Evolutionary conservation across 1,139 yeast species (phyloP), one percentile per base, ranked within the genome.

Genomic region (Blastobotrys petasosporus): DNA sequence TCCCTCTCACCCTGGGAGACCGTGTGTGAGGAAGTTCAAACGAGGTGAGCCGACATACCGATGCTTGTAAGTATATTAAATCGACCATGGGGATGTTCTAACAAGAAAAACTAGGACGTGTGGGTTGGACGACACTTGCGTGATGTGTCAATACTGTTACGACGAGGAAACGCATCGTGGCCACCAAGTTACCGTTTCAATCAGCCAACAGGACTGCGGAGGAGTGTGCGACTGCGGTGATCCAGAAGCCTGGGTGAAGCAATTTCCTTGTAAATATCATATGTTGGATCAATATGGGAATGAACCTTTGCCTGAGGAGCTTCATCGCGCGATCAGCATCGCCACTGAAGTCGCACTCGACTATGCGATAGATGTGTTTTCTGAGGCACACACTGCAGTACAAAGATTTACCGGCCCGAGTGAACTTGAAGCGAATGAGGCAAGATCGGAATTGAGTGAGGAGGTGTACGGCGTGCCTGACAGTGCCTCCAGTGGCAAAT

Each of bases 191-290:
- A 80, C 82, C 45, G 77, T 85, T 12, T 76, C 81, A 36, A 80
- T 87, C 11, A 82, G 90, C 45, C 81, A 78, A 47, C 69, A 92
- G 44, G 95, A 87, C 51, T 84, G 82, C 53, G 95, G 96, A 3
- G 97, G 97, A 1, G 88, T 88, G 4, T 92, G 97, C 62, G 97
- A 92, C 62, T 92, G 97, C 67, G 97, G 97, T 1, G 96, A 92
- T 60, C 73, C 76, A 0, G 86, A 82, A 51, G 94, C 95, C 0
- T 90, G 95, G 81, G 74, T 69, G 30, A 63, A 61, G 4, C 65
- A 68, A 2, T 67, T 81, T 44, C 67, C 76, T 46, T 90, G 97
- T 63, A 60, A 63, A 37, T 60, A 70, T 45, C 65, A 56, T 39
- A 52, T 62, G 30, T 37, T 58, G 25, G 54, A 51, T 25, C 51